Conservation (phyloP, 2,329 filamentous ascomycete genomes). For the Coniochaeta prunicola region DNA sequence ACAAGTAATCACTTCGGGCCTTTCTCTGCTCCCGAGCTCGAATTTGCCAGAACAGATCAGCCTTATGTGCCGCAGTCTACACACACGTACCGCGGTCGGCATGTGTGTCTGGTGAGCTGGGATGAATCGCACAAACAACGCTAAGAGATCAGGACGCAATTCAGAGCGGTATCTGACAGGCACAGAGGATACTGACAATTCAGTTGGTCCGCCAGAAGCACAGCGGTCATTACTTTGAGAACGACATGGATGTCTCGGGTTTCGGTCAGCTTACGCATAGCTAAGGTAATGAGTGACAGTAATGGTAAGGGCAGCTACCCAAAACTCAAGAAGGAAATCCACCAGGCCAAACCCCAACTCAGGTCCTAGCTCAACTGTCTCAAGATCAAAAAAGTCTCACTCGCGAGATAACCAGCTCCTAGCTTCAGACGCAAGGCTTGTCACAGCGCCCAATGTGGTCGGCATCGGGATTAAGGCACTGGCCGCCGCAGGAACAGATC, state of each 20-base stretch:
- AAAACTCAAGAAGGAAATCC: background rate
- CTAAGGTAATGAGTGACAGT: background rate
- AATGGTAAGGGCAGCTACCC: background rate
- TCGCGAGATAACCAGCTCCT: background rate
- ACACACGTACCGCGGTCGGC: background rate
- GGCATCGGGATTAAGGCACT: conserved; percentile 12
- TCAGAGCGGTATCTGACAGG: background rate
- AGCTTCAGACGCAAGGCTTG: conserved; percentile 8
- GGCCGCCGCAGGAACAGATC: conserved; percentile 12
- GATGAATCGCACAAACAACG: background rate
- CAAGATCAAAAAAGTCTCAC: background rate
- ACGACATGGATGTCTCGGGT: background rate
- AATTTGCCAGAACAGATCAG: background rate
- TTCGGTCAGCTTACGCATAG: background rate
- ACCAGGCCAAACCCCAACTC: background rate
- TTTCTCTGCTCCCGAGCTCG: background rate
- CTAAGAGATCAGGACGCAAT: background rate
- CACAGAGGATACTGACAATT: background rate
- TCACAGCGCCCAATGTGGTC: conserved; percentile 17
- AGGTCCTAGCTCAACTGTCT: background rate
- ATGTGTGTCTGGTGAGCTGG: background rate
- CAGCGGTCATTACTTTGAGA: background rate
- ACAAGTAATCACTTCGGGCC: background rate
- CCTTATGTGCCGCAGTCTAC: background rate
- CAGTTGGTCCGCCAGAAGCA: background rate